These are phyloP conservation scores for Amphichorda felina DNA, from an alignment of 2,329 filamentous ascomycete species.

Conservation along the genomic window DNA sequence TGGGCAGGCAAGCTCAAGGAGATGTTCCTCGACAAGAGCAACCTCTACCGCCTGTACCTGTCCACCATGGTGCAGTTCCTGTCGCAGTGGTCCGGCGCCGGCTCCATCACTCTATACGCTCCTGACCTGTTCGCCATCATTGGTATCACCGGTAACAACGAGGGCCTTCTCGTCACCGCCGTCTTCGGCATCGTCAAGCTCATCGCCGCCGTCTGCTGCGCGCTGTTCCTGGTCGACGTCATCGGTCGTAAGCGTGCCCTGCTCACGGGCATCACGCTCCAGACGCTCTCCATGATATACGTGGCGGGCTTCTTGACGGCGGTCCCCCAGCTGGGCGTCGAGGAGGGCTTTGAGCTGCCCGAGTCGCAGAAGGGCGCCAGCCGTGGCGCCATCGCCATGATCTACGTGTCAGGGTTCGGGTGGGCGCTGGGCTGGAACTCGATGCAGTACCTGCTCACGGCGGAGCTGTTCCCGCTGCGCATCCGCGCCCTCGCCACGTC, in stretches of 20 bases:
- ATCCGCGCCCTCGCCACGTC: conserved; percentile 61
- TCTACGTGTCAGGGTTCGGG: conserved; percentile 56
- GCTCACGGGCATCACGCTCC: conserved; percentile 46
- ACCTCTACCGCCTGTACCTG: conserved; percentile 63
- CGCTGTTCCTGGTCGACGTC: conserved; percentile 68
- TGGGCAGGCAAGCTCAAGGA: conserved; percentile 56
- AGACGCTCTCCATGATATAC: conserved; percentile 50
- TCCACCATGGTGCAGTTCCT: conserved; percentile 58
- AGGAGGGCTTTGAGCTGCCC: conserved; percentile 14
- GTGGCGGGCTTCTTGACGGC: conserved; percentile 49
- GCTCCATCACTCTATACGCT: conserved; percentile 66
- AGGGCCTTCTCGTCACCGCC: conserved; percentile 61
- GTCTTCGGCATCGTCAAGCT: conserved; percentile 71
- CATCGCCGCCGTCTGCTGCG: conserved; percentile 52
- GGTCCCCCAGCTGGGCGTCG: conserved; percentile 42
- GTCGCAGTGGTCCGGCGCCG: conserved; percentile 62
- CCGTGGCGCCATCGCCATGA: conserved; percentile 60
- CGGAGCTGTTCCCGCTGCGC: conserved; percentile 65
- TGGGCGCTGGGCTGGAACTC: conserved; percentile 66
- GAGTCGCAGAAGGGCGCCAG: conserved; percentile 40
- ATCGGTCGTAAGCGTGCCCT: conserved; percentile 63
- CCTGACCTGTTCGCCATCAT: conserved; percentile 62
- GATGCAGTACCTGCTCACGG: conserved; percentile 69
- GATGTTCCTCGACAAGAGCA: conserved; percentile 53
- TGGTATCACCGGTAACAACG: conserved; percentile 54